These are phyloP conservation scores for Trametes meyenii DNA, from an alignment of 768 basidiomycete species.

Conservation along the genomic window DNA sequence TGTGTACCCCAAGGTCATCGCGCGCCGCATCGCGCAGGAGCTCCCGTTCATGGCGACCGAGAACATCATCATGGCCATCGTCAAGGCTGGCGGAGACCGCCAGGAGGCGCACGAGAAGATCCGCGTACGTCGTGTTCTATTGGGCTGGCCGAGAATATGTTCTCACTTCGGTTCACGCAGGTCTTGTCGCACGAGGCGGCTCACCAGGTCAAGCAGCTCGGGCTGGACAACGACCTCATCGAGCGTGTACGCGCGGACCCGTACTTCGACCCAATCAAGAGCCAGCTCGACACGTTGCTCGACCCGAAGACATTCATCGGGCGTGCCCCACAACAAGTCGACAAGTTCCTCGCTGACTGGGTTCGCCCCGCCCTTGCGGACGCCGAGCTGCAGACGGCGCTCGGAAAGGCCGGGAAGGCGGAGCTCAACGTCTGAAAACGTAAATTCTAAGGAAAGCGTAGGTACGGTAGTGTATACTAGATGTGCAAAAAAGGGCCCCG, in stretches of 20 bases:
- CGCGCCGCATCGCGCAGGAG: slow-evolving; percentile 88
- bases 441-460: neutral
- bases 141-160: slow-evolving; percentile 55
- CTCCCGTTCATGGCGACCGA: slow-evolving; percentile 99
- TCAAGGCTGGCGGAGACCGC: slow-evolving; percentile 91
- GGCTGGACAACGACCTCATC: slow-evolving; percentile 94
- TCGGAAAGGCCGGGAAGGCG: slow-evolving; percentile 55
- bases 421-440: slow-evolving; percentile 57
- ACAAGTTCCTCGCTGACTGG: slow-evolving; percentile 84
- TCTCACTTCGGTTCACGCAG: slow-evolving; percentile 35
- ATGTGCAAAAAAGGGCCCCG: neutral
- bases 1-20: slow-evolving; percentile 98
- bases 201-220: slow-evolving; percentile 91
- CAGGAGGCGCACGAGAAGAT: slow-evolving; percentile 98
- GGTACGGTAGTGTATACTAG: neutral
- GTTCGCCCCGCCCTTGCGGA: slow-evolving; percentile 80
- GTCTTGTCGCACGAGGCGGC: slow-evolving; percentile 95
- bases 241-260: slow-evolving; percentile 75
- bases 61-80: slow-evolving; percentile 99
- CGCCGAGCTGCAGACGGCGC: slow-evolving; percentile 54
- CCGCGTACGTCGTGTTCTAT: slow-evolving; percentile 52
- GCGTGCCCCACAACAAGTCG: slow-evolving; percentile 93
- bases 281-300: slow-evolving; percentile 74
- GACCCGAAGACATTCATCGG: slow-evolving; percentile 91
- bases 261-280: slow-evolving; percentile 92